Conservation (phyloP, 2,329 filamentous ascomycete species). For the Fusarium incarnatum region DNA sequence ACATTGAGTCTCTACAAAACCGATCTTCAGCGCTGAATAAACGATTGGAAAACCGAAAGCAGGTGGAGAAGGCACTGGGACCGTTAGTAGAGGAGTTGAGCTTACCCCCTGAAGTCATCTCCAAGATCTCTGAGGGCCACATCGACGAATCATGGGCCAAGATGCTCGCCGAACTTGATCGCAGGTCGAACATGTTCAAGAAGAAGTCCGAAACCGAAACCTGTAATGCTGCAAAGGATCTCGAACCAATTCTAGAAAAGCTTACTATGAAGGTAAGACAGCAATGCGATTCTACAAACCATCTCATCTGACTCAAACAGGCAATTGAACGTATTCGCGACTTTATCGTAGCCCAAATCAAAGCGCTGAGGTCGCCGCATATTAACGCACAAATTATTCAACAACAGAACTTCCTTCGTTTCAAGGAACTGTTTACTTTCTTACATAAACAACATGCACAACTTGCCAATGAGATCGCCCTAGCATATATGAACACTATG, state of each 20-base stretch:
- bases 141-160: conserved; percentile 92
- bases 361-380: conserved; percentile 90
- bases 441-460: conserved; percentile 82
- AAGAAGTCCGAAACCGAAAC: conserved; percentile 70
- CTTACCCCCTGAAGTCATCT: conserved; percentile 84
- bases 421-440: conserved; percentile 89
- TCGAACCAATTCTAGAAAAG: conserved; percentile 86
- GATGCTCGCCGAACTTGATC: conserved; percentile 85
- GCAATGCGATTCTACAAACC: neutral
- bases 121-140: conserved; percentile 85
- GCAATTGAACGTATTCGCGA: conserved; percentile 95
- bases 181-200: conserved; percentile 77
- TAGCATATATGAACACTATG: conserved; percentile 98
- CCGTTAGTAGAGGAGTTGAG: conserved; percentile 93
- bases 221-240: conserved; percentile 83
- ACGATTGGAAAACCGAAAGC: conserved; percentile 87
- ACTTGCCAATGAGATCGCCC: conserved; percentile 89
- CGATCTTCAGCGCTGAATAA: conserved; percentile 86
- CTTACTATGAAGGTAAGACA: conserved; percentile 78
- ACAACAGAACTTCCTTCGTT: conserved; percentile 88
- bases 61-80: conserved; percentile 87
- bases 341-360: conserved; percentile 93
- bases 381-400: conserved; percentile 98
- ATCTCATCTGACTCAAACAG: conserved; percentile 52
- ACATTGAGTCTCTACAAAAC: conserved; percentile 93